Percentiles rank a stretch among this genome's conserved stretches.
Evolutionary conservation across 768 basidiomycete genomes (phyloP).

Genomic region (Mycena filopes): DNA sequence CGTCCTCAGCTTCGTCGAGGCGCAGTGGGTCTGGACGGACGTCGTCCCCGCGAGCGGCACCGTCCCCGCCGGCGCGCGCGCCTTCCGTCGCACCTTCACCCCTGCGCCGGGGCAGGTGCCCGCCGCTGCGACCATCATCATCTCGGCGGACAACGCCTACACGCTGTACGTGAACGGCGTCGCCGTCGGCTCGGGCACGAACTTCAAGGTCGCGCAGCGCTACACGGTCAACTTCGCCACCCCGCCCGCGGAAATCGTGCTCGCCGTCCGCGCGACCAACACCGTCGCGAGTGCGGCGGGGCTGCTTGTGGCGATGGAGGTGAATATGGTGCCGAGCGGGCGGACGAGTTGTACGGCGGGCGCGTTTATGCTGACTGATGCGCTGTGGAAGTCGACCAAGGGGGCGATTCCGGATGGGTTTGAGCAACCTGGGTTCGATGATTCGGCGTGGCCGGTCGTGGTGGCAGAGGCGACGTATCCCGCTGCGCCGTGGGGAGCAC

Average conservation of each 20-base stretch:
- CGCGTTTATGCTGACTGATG: neutral
- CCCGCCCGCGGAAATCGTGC: neutral
- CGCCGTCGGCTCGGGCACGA: neutral
- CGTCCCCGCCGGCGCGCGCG: constrained; percentile 9
- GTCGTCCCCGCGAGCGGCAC: constrained; percentile 11
- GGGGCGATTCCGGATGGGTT: constrained; percentile 9
- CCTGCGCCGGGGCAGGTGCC: neutral
- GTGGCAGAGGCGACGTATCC: neutral
- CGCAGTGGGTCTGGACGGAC: constrained; percentile 14
- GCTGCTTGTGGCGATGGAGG: constrained; percentile 4
- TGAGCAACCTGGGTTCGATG: constrained; percentile 2
- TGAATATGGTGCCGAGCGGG: constrained; percentile 18
- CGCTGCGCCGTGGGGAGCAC: neutral
- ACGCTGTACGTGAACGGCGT: constrained; percentile 5
- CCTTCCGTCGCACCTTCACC: neutral
- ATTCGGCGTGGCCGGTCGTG: constrained; percentile 2
- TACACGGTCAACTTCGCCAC: constrained; percentile 9
- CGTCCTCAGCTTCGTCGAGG: neutral
- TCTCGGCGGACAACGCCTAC: constrained; percentile 8
- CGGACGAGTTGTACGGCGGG: constrained; percentile 1
- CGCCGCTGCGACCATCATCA: constrained; percentile 2
- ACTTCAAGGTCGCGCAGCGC: neutral
- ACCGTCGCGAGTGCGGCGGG: constrained; percentile 5
- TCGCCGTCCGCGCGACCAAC: constrained; percentile 11
- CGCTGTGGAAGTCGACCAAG: constrained; percentile 10